Conservation (phyloP, 2,329 filamentous ascomycete species). For the Huntiella decipiens region DNA sequence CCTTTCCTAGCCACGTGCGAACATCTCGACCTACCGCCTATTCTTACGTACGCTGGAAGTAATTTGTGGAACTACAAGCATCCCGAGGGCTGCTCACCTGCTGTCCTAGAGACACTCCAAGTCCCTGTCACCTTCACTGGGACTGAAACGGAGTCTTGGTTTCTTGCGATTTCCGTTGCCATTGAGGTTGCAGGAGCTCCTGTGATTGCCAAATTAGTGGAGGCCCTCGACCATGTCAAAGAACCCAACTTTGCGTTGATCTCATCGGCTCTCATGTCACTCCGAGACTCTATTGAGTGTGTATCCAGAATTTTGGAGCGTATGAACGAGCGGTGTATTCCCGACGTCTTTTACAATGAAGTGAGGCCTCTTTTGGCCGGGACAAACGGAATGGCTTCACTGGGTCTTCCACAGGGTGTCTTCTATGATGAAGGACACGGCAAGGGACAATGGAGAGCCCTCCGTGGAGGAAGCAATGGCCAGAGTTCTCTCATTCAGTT, state of each 20-base stretch:
- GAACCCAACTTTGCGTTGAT: conserved; percentile 49
- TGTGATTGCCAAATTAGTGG: conserved; percentile 72
- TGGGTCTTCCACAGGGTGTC: conserved; percentile 71
- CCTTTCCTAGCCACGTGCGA: conserved; percentile 61
- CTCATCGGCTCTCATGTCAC: conserved; percentile 51
- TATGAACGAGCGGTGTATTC: conserved; percentile 92
- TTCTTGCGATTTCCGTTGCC: conserved; percentile 89
- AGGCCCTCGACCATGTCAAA: conserved; percentile 64
- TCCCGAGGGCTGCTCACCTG: conserved; percentile 40
- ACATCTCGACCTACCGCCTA: conserved; percentile 68
- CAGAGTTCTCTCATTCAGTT: conserved; percentile 96
- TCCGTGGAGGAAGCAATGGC: conserved; percentile 85
- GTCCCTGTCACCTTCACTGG: conserved; percentile 84
- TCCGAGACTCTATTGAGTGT: conserved; percentile 77
- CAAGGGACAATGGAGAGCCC: conserved; percentile 54
- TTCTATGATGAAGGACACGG: conserved; percentile 68
- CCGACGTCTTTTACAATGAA: conserved; percentile 83
- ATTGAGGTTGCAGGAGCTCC: conserved; percentile 84
- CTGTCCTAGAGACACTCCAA: conserved; percentile 56
- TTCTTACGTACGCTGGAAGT: conserved; percentile 81
- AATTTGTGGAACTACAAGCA: conserved; percentile 95
- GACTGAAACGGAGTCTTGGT: conserved; percentile 93
- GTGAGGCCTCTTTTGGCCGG: conserved; percentile 89
- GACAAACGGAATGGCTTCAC: conserved; percentile 93
- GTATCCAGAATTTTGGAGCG: conserved; percentile 58